These are phyloP conservation scores for Nothophaeocryptopus gaeumannii DNA, from an alignment of 2,329 filamentous ascomycete species.

Conservation along the genomic window DNA sequence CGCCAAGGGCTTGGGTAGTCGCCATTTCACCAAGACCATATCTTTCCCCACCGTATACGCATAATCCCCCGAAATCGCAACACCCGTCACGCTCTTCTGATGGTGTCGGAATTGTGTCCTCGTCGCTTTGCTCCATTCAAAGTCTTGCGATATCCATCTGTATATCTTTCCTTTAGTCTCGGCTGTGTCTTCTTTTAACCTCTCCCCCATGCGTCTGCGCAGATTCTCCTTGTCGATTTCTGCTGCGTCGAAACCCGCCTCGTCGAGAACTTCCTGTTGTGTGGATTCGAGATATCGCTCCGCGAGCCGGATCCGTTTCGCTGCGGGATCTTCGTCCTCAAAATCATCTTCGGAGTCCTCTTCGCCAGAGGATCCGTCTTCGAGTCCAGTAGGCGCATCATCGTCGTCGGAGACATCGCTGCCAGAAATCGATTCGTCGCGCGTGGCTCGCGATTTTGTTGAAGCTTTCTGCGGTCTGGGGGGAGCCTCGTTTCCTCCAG, in stretches of 20 bases:
- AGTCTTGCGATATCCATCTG: constrained; percentile 69
- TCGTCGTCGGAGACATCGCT: constrained; percentile 70
- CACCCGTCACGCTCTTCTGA: constrained; percentile 71
- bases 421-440: constrained; percentile 81
- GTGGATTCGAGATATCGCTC: constrained; percentile 93
- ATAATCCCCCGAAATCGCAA: constrained; percentile 75
- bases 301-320: constrained; percentile 79
- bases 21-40: constrained; percentile 82
- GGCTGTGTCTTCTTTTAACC: constrained; percentile 85
- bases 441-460: constrained; percentile 48
- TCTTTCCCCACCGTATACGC: constrained; percentile 90
- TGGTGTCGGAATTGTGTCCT: constrained; percentile 76
- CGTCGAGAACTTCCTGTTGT: constrained; percentile 68
- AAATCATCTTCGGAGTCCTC: constrained; percentile 63
- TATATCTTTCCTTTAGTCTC: constrained; percentile 90
- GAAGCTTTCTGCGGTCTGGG: constrained; percentile 45
- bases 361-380: constrained; percentile 42
- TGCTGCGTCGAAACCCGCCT: constrained; percentile 85
- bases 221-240: constrained; percentile 92
- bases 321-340: constrained; percentile 83
- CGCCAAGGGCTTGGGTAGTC: constrained; percentile 53
- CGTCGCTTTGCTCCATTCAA: constrained; percentile 66
- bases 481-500: constrained; percentile 53
- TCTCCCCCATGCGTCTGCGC: constrained; percentile 59
- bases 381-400: constrained; percentile 4